Percentiles rank a stretch among this genome's conserved stretches.
phyloP scores from a whole-genome alignment of 73 alveolate species.

The Blepharisma stoltei region DNA sequence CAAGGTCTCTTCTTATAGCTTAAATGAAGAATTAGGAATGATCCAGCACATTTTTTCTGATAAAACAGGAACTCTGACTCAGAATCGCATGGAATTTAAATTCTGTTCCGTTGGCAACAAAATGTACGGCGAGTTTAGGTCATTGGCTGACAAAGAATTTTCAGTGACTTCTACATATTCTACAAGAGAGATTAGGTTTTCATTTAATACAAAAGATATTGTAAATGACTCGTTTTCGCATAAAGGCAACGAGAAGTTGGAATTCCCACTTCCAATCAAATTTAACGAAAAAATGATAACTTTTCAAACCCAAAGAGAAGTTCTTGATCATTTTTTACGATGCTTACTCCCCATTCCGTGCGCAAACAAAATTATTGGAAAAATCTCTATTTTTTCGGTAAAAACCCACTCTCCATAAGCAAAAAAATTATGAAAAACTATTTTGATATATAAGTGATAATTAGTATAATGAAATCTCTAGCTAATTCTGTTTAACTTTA shows the following conservation, averaged over 20 bases:
- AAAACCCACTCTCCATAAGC: no score
- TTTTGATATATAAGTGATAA: no score
- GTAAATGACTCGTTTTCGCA: constrained; percentile 17
- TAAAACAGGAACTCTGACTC: constrained; percentile 90
- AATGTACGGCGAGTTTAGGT: constrained; percentile 32
- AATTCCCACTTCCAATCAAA: not conserved
- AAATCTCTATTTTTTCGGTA: no score
- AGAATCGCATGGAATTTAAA: constrained; percentile 78
- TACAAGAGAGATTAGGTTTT: not conserved
- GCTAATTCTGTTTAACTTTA: no score
- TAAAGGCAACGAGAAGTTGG: not conserved
- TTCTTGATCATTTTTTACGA: not conserved
- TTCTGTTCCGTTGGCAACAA: constrained; percentile 49
- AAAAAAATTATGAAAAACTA: no score
- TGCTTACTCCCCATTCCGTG: no score
- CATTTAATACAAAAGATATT: constrained; percentile 4
- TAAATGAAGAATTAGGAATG: constrained; percentile 82
- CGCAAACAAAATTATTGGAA: no score
- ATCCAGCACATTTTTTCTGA: constrained; percentile 79
- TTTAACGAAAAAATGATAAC: not conserved
- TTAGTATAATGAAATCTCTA: no score
- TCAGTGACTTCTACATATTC: constrained; percentile 7
- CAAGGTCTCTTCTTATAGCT: constrained; percentile 55
- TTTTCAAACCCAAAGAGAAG: not conserved
- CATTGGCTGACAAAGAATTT: not conserved